Conservation (phyloP, 2,329 filamentous ascomycete genomes). For the Polychaeton citri region DNA sequence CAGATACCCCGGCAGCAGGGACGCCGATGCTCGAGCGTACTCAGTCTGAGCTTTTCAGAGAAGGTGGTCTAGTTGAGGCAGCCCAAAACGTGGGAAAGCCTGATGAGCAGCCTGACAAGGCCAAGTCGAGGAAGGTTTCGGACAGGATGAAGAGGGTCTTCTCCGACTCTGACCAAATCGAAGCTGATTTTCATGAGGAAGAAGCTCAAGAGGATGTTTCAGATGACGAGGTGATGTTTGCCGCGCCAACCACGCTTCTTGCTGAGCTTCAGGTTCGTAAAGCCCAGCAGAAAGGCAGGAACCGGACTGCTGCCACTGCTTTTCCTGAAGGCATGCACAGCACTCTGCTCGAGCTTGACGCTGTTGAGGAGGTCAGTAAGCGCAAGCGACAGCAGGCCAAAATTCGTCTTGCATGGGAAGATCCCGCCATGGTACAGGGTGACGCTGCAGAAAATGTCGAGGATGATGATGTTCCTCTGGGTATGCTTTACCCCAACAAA, state of each 20-base stretch:
- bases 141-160: conserved; percentile 6
- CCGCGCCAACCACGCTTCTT: conserved; percentile 75
- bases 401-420: conserved; percentile 86
- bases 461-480: conserved; percentile 81
- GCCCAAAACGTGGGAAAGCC: conserved; percentile 22
- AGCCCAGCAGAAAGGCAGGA: conserved; percentile 70
- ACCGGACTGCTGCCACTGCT: conserved; percentile 49
- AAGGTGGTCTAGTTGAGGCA: conserved; percentile 11
- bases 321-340: conserved; percentile 73
- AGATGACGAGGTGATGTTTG: conserved; percentile 36
- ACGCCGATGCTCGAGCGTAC: conserved; percentile 3
- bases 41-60: conserved; percentile 5
- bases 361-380: conserved; percentile 73
- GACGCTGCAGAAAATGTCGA: conserved; percentile 36
- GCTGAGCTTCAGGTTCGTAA: conserved; percentile 89
- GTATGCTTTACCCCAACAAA: conserved; percentile 57
- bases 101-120: conserved; percentile 16
- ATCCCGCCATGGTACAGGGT: conserved; percentile 30
- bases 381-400: conserved; percentile 60
- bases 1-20: conserved; percentile 6
- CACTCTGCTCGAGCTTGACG: conserved; percentile 80
- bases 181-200: conserved; percentile 33
- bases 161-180: conserved; percentile 22
- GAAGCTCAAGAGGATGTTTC: conserved; percentile 31
- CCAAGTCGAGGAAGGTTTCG: conserved; percentile 7